A percentile compares a stretch with the other conserved stretches of the same genome.
phyloP scores from a whole-genome alignment of 2,329 filamentous ascomycete species.

The Hortaea sp. region DNA sequence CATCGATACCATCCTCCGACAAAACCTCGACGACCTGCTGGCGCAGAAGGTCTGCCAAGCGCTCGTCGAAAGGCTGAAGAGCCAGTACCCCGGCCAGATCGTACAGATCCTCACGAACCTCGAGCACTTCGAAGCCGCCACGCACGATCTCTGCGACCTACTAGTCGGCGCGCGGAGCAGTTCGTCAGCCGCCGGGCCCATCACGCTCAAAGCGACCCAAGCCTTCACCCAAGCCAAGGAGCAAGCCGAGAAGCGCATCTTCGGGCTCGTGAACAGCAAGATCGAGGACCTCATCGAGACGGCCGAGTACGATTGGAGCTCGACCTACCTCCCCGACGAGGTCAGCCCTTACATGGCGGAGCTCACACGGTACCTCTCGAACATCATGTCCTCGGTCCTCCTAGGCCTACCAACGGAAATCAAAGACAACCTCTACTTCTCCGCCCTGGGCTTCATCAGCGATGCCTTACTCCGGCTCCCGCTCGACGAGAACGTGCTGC shows the following conservation, averaged over 20 bases:
- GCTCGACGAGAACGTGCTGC: slow-evolving; percentile 65
- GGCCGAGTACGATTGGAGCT: slow-evolving; percentile 89
- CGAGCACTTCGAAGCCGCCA: slow-evolving; percentile 92
- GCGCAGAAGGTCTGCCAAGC: slow-evolving; percentile 85
- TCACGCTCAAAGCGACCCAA: slow-evolving; percentile 72
- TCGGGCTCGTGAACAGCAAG: slow-evolving; percentile 96
- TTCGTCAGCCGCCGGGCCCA: slow-evolving; percentile 66
- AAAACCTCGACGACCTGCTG: slow-evolving; percentile 86
- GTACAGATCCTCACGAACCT: slow-evolving; percentile 97
- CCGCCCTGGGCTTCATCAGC: slow-evolving; percentile 82
- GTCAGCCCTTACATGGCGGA: slow-evolving; percentile 94
- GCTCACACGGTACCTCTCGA: slow-evolving; percentile 80
- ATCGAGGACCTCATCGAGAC: slow-evolving; percentile 96
- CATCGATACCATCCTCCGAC: slow-evolving; percentile 83
- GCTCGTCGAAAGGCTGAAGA: slow-evolving; percentile 75
- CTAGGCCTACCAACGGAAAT: slow-evolving; percentile 90
- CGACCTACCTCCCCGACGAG: slow-evolving; percentile 52
- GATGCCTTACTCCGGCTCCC: slow-evolving; percentile 51
- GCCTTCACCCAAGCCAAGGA: slow-evolving; percentile 87
- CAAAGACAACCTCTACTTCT: slow-evolving; percentile 96
- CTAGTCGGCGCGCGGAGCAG: slow-evolving; percentile 78
- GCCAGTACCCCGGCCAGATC: slow-evolving; percentile 93
- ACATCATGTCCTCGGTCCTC: slow-evolving; percentile 93
- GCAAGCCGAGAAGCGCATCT: slow-evolving; percentile 92
- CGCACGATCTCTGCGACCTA: slow-evolving; percentile 76